Percentiles rank a stretch among this genome's conserved stretches.
Evolutionary conservation across 2,329 filamentous ascomycete species (phyloP).

Genomic region (Fusarium tanahbumbuense): DNA sequence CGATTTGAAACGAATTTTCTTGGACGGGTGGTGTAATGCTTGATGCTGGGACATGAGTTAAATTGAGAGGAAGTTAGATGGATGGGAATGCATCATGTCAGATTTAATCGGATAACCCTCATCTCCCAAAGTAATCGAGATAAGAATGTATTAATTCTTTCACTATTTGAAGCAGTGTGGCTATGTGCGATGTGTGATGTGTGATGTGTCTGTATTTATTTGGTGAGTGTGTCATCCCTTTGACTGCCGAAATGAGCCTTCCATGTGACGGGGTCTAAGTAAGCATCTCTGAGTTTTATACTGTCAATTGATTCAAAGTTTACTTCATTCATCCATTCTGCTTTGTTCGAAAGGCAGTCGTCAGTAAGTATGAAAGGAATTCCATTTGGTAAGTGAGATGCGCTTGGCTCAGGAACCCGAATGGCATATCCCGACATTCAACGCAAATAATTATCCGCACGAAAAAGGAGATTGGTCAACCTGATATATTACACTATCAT

Average conservation of each 20-base stretch:
- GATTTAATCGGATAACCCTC: slow-evolving; percentile 41
- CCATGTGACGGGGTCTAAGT: background rate
- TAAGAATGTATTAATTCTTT: slow-evolving; percentile 18
- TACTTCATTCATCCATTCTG: background rate
- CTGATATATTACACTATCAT: background rate
- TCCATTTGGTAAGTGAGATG: background rate
- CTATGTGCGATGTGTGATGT: background rate
- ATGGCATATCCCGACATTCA: background rate
- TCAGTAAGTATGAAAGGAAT: background rate
- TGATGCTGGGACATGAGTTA: slow-evolving; percentile 47
- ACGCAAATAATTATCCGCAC: background rate
- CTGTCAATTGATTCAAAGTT: background rate
- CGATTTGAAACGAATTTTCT: slow-evolving; percentile 52
- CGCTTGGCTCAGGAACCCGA: background rate
- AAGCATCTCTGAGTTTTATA: background rate
- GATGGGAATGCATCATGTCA: slow-evolving; percentile 44
- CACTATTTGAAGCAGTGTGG: background rate
- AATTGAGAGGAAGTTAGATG: slow-evolving; percentile 47
- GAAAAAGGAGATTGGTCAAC: background rate
- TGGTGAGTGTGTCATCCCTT: background rate
- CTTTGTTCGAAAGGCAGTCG: background rate
- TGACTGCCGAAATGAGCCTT: background rate
- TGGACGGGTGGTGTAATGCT: slow-evolving; percentile 51
- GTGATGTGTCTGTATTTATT: background rate
- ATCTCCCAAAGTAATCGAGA: slow-evolving; percentile 33